phyloP scores from a whole-genome alignment of 495 filamentous ascomycete species.

The Aspergillus mulundensis region DNA sequence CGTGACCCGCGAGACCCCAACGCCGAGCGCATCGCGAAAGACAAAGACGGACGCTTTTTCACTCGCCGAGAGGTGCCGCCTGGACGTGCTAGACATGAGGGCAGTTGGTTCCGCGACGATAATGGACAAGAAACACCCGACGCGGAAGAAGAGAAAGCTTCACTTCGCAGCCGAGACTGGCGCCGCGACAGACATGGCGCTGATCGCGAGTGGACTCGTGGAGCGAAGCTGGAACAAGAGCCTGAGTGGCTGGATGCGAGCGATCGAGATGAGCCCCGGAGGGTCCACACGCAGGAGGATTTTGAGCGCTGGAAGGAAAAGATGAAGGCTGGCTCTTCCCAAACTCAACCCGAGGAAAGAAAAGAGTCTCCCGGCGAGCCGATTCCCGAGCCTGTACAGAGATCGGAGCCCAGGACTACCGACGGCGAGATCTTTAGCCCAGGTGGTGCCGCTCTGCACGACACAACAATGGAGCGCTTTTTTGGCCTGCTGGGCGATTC shows the following conservation, averaged over 20 bases:
- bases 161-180: conserved; percentile 62
- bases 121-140: conserved; percentile 51
- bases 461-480: conserved; percentile 72
- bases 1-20: conserved; percentile 48
- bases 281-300: conserved; percentile 78
- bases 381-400: conserved; percentile 18
- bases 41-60: conserved; percentile 47
- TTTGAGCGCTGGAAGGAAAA: conserved; percentile 93
- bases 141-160: conserved; percentile 49
- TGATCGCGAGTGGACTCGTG: conserved; percentile 60
- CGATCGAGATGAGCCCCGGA: conserved; percentile 60
- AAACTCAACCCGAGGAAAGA: conserved; percentile 46
- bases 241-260: conserved; percentile 84
- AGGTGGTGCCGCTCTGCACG: conserved; percentile 41
- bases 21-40: conserved; percentile 36
- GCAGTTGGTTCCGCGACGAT: conserved; percentile 55
- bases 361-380: conserved; percentile 31
- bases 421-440: conserved; percentile 38
- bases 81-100: conserved; percentile 48
- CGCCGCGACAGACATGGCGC: conserved; percentile 54
- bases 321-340: conserved; percentile 66
- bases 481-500: conserved; percentile 64
- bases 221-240: conserved; percentile 62
- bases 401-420: conserved; percentile 30
- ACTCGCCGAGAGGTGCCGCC: conserved; percentile 43